phyloP scores from a whole-genome alignment of 139 green algal genomes.

The Chlorella sp. region DNA sequence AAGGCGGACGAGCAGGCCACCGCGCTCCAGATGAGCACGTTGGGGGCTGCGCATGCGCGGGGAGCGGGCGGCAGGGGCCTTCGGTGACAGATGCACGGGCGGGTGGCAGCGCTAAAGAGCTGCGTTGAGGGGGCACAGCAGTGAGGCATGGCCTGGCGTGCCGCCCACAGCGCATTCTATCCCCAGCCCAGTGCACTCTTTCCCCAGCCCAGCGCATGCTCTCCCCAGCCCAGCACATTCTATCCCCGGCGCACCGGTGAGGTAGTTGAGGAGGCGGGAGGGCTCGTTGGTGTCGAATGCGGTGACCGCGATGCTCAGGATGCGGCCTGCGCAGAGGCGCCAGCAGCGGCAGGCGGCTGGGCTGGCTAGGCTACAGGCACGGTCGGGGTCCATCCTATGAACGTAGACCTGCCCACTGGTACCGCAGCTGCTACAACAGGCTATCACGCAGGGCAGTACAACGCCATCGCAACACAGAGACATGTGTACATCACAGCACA shows the following conservation, averaged over 20 bases:
- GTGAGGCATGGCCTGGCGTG: background rate
- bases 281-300: conserved; percentile 93
- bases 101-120: no score
- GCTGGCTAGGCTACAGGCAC: no score
- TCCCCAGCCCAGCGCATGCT: no score
- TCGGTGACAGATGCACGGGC: no score
- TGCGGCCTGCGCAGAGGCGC: conserved; percentile 61
- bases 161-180: background rate
- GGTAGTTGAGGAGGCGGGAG: conserved; percentile 92
- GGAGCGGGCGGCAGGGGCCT: background rate
- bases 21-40: conserved; percentile 88
- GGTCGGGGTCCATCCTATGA: no score
- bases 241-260: conserved; percentile 68
- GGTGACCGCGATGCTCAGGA: conserved; percentile 92
- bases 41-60: conserved; percentile 56
- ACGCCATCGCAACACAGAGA: background rate
- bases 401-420: no score
- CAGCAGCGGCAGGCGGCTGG: background rate
- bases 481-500: background rate
- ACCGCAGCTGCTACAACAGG: no score
- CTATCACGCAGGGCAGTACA: no score
- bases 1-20: conserved; percentile 90
- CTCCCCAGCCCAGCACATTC: no score
- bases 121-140: background rate
- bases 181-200: background rate